phyloP scores from a whole-genome alignment of 225 moss, liverwort and hornwort species.

The Anthoceros angustus region DNA sequence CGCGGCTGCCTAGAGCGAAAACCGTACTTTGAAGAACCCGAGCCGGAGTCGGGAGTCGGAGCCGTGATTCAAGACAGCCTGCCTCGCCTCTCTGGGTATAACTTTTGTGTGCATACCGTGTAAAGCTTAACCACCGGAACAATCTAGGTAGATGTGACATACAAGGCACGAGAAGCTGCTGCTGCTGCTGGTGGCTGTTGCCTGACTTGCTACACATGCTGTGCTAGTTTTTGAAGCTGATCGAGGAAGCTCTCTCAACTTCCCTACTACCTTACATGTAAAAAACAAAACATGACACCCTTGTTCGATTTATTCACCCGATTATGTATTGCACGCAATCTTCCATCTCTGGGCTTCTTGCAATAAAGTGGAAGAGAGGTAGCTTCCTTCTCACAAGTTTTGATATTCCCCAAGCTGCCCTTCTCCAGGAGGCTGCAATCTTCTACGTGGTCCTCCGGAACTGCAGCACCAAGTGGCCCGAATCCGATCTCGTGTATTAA shows the following conservation, averaged over 20 bases:
- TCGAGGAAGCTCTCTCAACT: conserved; percentile 3
- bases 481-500: too few relatives aligned
- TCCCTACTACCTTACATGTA: background rate
- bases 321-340: background rate
- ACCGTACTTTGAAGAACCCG: background rate
- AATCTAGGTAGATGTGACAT: background rate
- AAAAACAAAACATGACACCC: background rate
- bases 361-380: too few relatives aligned
- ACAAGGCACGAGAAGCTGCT: background rate
- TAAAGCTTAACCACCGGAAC: background rate
- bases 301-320: background rate
- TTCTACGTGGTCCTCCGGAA: too few relatives aligned
- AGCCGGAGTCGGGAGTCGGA: background rate
- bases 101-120: conserved; percentile 3
- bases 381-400: too few relatives aligned
- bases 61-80: background rate
- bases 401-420: too few relatives aligned
- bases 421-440: too few relatives aligned
- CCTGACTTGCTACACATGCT: background rate
- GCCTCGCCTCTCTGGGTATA: background rate
- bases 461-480: too few relatives aligned
- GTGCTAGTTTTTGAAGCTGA: conserved; percentile 5
- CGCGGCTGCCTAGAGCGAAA: conserved; percentile 26
- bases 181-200: background rate
- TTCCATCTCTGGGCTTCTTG: background rate